These are phyloP conservation scores for Escallonia rubra DNA, from an alignment of 129 eudicot genomes.

Conservation along the genomic window DNA sequence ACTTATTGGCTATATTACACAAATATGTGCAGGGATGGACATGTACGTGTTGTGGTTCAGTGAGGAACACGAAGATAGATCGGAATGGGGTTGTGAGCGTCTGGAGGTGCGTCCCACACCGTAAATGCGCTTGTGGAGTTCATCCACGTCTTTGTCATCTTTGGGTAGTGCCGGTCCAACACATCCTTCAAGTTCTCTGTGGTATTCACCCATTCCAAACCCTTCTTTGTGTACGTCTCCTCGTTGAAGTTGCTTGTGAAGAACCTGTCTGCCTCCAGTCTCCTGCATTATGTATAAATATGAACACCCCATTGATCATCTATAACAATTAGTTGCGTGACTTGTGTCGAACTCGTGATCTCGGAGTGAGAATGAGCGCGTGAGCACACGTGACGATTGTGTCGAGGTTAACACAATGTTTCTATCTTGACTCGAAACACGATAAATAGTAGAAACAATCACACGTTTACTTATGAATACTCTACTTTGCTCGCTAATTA, in stretches of 20 bases:
- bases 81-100: constrained; percentile 36
- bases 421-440: too few species aligned
- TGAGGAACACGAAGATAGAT: constrained; percentile 50
- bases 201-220: constrained; percentile 60
- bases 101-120: constrained; percentile 56
- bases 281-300: constrained; percentile 24
- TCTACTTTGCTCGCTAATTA: too few species aligned
- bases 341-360: too few species aligned
- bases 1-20: too few species aligned
- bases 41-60: background rate
- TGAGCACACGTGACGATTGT: too few species aligned
- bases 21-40: too few species aligned
- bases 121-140: constrained; percentile 57
- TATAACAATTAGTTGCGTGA: too few species aligned
- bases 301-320: background rate
- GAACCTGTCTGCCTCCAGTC: constrained; percentile 58
- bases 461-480: too few species aligned
- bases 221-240: constrained; percentile 55
- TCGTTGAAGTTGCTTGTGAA: constrained; percentile 56
- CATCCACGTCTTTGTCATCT: constrained; percentile 54
- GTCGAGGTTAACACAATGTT: too few species aligned
- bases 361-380: too few species aligned
- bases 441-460: too few species aligned
- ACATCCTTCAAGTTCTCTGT: constrained; percentile 66
- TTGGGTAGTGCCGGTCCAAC: constrained; percentile 51